Conservation (phyloP, 2,329 filamentous ascomycete species). For the Alternaria burnsii region DNA sequence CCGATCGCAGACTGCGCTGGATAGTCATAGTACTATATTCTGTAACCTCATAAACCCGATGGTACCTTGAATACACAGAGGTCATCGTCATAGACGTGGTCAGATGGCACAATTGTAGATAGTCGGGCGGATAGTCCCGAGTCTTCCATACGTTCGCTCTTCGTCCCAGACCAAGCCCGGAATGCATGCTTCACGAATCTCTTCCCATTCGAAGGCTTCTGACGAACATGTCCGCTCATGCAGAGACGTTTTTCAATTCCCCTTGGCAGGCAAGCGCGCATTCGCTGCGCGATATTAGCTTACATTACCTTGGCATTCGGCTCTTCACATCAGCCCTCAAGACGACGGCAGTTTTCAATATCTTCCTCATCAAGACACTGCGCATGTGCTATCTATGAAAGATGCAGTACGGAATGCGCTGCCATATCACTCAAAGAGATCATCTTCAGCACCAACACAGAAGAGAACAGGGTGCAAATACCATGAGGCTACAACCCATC, state of each 20-base stretch:
- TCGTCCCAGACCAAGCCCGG: background rate
- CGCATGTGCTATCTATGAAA: background rate
- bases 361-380: background rate
- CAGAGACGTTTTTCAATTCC: constrained; percentile 8
- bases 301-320: constrained; percentile 22
- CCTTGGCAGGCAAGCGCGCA: constrained; percentile 19
- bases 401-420: background rate
- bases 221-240: background rate
- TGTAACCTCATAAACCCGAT: background rate
- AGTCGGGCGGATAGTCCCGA: constrained; percentile 4
- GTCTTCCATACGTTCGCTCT: background rate
- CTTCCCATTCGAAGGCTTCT: background rate
- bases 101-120: background rate
- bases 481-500: constrained; percentile 32
- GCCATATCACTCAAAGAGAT: background rate
- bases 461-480: background rate
- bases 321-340: constrained; percentile 2
- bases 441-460: background rate
- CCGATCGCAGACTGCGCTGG: background rate
- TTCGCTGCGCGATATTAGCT: constrained; percentile 21
- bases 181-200: background rate
- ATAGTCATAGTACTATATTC: background rate
- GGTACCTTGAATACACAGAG: background rate
- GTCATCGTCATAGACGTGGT: background rate
- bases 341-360: constrained; percentile 13